Evolutionary conservation across 192 early-diverging fungal genomes (phyloP).

Genomic region (Jimgerdemannia flammicorona): DNA sequence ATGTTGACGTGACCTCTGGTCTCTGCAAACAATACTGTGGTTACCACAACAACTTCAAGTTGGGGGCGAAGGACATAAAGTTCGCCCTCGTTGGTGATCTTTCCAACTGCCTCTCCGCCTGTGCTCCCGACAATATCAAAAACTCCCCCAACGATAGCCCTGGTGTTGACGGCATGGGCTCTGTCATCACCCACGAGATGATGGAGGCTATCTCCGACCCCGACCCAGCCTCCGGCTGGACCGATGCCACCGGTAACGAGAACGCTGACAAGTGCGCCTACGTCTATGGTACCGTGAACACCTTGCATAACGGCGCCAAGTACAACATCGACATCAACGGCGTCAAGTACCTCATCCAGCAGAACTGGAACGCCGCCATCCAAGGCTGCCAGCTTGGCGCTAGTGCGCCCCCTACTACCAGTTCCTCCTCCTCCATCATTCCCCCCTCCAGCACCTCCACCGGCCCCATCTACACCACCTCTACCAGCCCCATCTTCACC

Average conservation of each 20-base stretch:
- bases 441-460: neutral
- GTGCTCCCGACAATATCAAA: slow-evolving; percentile 14
- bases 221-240: slow-evolving; percentile 18
- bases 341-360: slow-evolving; percentile 27
- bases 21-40: slow-evolving; percentile 19
- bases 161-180: slow-evolving; percentile 32
- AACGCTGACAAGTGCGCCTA: slow-evolving; percentile 31
- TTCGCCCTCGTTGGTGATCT: slow-evolving; percentile 12
- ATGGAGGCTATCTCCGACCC: slow-evolving; percentile 30
- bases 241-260: slow-evolving; percentile 28
- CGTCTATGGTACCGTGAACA: slow-evolving; percentile 17
- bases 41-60: slow-evolving; percentile 8
- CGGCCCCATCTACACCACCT: neutral
- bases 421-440: neutral
- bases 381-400: slow-evolving; percentile 2
- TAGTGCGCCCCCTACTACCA: neutral
- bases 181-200: slow-evolving; percentile 29
- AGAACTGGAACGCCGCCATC: slow-evolving; percentile 24
- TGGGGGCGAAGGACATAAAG: slow-evolving; percentile 2
- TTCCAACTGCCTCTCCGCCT: neutral
- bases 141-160: slow-evolving; percentile 21
- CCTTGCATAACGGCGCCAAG: slow-evolving; percentile 15
- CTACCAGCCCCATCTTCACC: neutral
- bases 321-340: slow-evolving; percentile 28
- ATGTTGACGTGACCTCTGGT: slow-evolving; percentile 15